Evolutionary conservation across 352 stramenopile genomes (phyloP), one percentile per base, ranked within the genome.

Genomic region (Phytophthora pisi): DNA sequence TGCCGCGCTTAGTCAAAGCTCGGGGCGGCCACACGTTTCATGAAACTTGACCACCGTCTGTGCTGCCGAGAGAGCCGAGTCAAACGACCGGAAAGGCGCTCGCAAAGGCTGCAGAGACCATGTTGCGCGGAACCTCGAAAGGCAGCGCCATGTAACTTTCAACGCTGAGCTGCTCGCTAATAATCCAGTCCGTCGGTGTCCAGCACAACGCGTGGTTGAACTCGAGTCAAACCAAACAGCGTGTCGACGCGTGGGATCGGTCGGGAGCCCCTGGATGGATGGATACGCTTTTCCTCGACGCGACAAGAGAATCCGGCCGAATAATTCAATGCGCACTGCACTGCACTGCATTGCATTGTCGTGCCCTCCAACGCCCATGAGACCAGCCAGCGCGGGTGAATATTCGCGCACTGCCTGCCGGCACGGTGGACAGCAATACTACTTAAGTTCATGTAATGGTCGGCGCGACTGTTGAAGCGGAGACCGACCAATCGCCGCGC

Each of bases 201-300:
- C 38, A 46, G 38, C 38, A 15, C 34, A 40, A 9, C 34, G 31
- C 31, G 11, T 51, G 45, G 52, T 56, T 68, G 61, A 52, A 55
- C 61, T 67, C 56, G 61, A 55, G 30, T 38, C 42, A 20, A 52
- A 47, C 58, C 36, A 58, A 65, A 24, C 58, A 59, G 18, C 43
- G 30, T 45, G 26, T 28, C 13, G 26, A 57, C 47, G 24, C 18
- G 13, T 4, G 28, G 53, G 62, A 69, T 69, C 62, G 54, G 45
- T 64, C 54, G 30, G 38, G 62, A 69, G 47, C 20, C 28, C n/a
- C 38, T 4, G 34, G 34, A 42, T 24, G 54, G 52, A 45, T 68
- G 61, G 62, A 69, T 64, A 58, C 62, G 53, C 31, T 59, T 53
- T 46, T 40, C 30, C 18, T 42, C 28, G 30, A 42, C 49, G 30